Evolutionary conservation across 2,329 filamentous ascomycete genomes (phyloP).

Genomic region (Trichoderma sp.): DNA sequence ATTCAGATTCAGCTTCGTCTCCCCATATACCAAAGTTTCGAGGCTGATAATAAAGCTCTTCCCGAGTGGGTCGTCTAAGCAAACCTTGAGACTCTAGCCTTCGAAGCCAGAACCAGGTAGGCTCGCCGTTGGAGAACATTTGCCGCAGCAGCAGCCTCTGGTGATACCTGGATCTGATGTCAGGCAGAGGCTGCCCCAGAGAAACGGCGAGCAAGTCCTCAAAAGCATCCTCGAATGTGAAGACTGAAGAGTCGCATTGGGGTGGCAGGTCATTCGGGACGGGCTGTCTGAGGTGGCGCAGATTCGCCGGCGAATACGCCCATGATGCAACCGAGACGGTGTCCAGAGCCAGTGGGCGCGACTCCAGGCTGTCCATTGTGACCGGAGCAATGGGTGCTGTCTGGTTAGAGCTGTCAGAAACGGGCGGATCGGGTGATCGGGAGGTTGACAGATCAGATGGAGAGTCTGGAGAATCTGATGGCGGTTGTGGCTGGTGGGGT

Average conservation of each 20-base stretch:
- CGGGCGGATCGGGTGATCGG: not conserved
- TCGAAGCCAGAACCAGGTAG: slow-evolving; percentile 42
- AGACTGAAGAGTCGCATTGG: slow-evolving; percentile 36
- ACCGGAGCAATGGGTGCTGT: not conserved
- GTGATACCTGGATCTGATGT: slow-evolving; percentile 36
- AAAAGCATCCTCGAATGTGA: slow-evolving; percentile 56
- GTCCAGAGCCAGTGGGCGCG: slow-evolving; percentile 10
- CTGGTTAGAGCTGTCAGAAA: slow-evolving; percentile 10
- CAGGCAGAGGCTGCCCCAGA: slow-evolving; percentile 41
- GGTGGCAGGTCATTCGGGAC: slow-evolving; percentile 43
- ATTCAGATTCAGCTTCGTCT: not conserved
- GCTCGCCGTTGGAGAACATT: slow-evolving; percentile 41
- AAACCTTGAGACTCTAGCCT: slow-evolving; percentile 38
- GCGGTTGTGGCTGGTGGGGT: slow-evolving; percentile 18
- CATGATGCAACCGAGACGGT: slow-evolving; percentile 28
- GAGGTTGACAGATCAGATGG: not conserved
- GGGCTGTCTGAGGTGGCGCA: slow-evolving; percentile 47
- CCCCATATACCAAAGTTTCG: not conserved
- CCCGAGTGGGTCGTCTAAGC: not conserved
- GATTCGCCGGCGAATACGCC: slow-evolving; percentile 33
- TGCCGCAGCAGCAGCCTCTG: slow-evolving; percentile 37
- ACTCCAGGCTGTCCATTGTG: slow-evolving; percentile 11
- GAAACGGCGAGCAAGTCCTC: slow-evolving; percentile 53
- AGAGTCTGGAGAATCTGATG: not conserved
- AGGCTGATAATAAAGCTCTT: not conserved